Evolutionary conservation across 257 asterid species (phyloP).

Genomic region (Striga asiatica): DNA sequence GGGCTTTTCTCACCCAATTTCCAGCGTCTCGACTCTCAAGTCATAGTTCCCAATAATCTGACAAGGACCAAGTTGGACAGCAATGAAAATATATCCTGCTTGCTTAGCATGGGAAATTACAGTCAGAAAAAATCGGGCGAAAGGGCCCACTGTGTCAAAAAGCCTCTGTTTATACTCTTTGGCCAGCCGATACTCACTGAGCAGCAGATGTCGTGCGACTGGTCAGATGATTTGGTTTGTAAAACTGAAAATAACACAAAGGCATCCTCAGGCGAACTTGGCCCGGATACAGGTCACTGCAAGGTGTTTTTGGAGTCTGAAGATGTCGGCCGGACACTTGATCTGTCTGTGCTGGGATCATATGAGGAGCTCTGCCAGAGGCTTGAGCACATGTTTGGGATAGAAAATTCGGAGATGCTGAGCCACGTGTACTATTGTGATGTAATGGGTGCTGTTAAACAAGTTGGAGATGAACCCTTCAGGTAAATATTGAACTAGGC

Average conservation of each 20-base stretch:
- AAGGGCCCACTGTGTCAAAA: slow-evolving; percentile 25
- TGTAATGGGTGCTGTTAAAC: slow-evolving; percentile 51
- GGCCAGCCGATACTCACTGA: slow-evolving; percentile 97
- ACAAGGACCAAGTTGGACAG: not conserved
- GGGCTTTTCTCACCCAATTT: slow-evolving; percentile 46
- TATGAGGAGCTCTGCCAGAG: slow-evolving; percentile 64
- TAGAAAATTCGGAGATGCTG: slow-evolving; percentile 48
- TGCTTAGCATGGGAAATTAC: slow-evolving; percentile 58
- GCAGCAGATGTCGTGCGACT: slow-evolving; percentile 59
- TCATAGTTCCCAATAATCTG: slow-evolving; percentile 30
- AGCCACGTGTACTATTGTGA: slow-evolving; percentile 53
- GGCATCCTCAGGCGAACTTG: slow-evolving; percentile 32
- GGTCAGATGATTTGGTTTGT: slow-evolving; percentile 22
- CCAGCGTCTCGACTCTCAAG: slow-evolving; percentile 35
- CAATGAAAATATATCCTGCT: slow-evolving; percentile 58
- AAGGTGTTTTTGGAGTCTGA: slow-evolving; percentile 85
- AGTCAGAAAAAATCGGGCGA: slow-evolving; percentile 34
- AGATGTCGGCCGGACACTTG: slow-evolving; percentile 72
- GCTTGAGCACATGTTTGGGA: slow-evolving; percentile 62
- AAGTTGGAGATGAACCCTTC: slow-evolving; percentile 68
- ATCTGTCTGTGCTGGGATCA: slow-evolving; percentile 65
- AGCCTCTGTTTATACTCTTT: slow-evolving; percentile 68
- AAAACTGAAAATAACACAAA: slow-evolving; percentile 24
- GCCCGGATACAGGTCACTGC: slow-evolving; percentile 64
- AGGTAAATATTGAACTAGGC: too few species aligned